Evolutionary conservation across 345 rosid genomes (phyloP).

Genomic region (Bretschneidera sinensis): DNA sequence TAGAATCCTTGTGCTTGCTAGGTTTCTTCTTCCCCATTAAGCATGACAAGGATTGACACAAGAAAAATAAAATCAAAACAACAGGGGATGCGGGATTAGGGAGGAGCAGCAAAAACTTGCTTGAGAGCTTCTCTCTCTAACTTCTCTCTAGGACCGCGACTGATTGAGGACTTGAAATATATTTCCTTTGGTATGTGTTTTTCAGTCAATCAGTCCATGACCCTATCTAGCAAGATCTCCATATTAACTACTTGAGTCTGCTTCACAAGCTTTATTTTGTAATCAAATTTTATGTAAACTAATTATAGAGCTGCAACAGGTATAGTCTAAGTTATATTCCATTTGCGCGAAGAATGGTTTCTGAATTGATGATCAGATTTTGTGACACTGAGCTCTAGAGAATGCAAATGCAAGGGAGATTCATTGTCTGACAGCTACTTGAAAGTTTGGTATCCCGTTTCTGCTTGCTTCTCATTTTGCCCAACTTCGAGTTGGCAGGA

Average conservation of each 20-base stretch:
- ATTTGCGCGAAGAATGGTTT: conserved; percentile 78
- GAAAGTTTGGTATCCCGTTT: neutral
- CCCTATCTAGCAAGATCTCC: neutral
- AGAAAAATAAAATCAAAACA: too few species aligned
- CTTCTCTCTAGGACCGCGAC: too few species aligned
- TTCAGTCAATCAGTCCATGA: too few species aligned
- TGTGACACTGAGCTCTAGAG: conserved; percentile 83
- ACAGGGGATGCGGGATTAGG: too few species aligned
- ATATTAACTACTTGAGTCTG: neutral
- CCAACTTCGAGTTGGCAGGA: neutral
- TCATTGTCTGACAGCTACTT: neutral
- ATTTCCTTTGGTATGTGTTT: too few species aligned
- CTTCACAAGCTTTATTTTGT: neutral
- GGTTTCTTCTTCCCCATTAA: too few species aligned
- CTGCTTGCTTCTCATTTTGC: neutral
- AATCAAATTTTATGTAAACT: neutral
- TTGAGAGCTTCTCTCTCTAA: too few species aligned
- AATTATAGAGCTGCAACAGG: conserved; percentile 50
- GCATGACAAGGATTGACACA: too few species aligned
- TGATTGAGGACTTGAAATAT: too few species aligned
- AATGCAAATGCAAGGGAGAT: neutral
- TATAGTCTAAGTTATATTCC: conserved; percentile 88
- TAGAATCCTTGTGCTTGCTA: too few species aligned
- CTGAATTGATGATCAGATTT: conserved; percentile 65
- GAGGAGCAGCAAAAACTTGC: too few species aligned